phyloP scores from a whole-genome alignment of 1,284 basidiomycete species.

The Apiotrichum brassicae region DNA sequence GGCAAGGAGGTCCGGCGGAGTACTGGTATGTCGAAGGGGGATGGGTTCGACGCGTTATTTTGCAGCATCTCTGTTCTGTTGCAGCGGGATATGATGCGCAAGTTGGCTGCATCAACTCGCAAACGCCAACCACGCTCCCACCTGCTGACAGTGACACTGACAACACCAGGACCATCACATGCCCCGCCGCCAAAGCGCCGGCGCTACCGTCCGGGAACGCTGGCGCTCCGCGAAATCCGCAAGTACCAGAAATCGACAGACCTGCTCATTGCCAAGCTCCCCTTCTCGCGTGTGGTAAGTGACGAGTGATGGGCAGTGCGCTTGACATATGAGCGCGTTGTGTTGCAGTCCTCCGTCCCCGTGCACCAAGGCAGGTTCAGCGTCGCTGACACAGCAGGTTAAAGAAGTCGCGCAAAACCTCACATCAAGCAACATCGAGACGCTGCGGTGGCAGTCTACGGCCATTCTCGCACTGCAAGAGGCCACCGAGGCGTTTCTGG shows the following conservation, averaged over 20 bases:
- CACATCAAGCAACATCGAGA: slow-evolving; percentile 64
- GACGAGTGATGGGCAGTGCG: not conserved
- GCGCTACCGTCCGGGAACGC: slow-evolving; percentile 73
- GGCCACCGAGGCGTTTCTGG: slow-evolving; percentile 86
- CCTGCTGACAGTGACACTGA: not conserved
- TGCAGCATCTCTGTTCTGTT: no score
- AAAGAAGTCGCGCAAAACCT: slow-evolving; percentile 85
- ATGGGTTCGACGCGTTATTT: no score
- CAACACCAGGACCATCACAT: not conserved
- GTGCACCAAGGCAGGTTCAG: no score
- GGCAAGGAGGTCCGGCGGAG: slow-evolving; percentile 30
- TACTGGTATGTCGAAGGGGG: slow-evolving; percentile 26
- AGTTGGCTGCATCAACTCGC: no score
- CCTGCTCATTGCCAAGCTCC: slow-evolving; percentile 74
- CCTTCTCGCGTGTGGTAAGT: slow-evolving; percentile 83
- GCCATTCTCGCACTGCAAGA: slow-evolving; percentile 87
- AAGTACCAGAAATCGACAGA: slow-evolving; percentile 92
- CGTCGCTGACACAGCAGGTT: slow-evolving; percentile 68
- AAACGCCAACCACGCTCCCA: no score
- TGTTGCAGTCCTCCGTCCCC: not conserved
- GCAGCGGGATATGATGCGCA: no score
- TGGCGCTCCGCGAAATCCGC: slow-evolving; percentile 83
- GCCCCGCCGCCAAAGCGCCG: slow-evolving; percentile 26
- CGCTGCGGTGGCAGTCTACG: slow-evolving; percentile 82
- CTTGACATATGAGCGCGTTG: not conserved